Evolutionary conservation across 768 basidiomycete species (phyloP).

Genomic region (Leucosporidium yakuticum): DNA sequence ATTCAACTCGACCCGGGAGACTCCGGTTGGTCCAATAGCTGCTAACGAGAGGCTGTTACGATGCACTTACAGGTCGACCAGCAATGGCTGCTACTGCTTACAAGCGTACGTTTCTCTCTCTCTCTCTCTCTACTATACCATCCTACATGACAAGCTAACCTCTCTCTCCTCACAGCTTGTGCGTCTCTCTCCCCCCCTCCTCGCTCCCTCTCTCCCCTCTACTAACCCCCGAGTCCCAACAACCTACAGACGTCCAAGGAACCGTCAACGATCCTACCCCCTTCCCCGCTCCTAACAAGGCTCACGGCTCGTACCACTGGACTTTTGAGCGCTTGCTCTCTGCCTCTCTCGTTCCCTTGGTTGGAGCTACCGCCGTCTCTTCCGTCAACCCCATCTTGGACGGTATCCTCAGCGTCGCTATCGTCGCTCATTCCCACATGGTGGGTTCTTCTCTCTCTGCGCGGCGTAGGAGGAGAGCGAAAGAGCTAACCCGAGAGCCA

Average conservation of each 20-base stretch:
- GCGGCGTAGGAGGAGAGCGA: background rate
- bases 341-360: conserved; percentile 79
- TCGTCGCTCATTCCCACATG: conserved; percentile 93
- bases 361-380: conserved; percentile 75
- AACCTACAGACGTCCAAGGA: conserved; percentile 53
- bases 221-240: too few relatives aligned
- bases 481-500: background rate
- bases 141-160: too few relatives aligned
- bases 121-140: too few relatives aligned
- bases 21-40: too few relatives aligned
- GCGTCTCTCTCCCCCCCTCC: too few relatives aligned
- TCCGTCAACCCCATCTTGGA: conserved; percentile 79
- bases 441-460: conserved; percentile 51
- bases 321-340: conserved; percentile 89
- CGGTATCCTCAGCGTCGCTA: conserved; percentile 74
- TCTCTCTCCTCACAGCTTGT: too few relatives aligned
- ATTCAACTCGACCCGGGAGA: too few relatives aligned
- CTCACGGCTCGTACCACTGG: conserved; percentile 85
- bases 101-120: too few relatives aligned
- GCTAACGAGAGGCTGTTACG: too few relatives aligned
- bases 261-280: conserved; percentile 91
- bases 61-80: too few relatives aligned
- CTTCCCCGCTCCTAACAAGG: conserved; percentile 60
- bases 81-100: too few relatives aligned
- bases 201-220: too few relatives aligned